A percentile compares a stretch with the other conserved stretches of the same genome.
Conservation (phyloP, 2,329 filamentous ascomycete species). For the Nannizziopsis barbatae region DNA sequence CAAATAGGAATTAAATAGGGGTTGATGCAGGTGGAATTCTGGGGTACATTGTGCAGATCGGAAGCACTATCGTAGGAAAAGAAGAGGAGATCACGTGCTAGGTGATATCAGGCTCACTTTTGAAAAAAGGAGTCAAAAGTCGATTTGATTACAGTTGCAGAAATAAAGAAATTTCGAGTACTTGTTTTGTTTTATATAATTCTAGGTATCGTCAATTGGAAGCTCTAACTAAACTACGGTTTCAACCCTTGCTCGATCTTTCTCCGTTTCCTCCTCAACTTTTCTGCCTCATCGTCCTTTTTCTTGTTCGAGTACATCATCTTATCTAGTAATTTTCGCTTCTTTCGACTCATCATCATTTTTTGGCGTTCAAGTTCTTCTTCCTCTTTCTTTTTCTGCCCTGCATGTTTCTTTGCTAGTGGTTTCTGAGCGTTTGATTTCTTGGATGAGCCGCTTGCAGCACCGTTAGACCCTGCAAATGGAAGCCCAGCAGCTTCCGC, state of each 20-base stretch:
- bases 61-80: no score
- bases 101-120: no score
- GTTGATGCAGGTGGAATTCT: no score
- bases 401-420: slow-evolving; percentile 57
- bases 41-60: no score
- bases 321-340: slow-evolving; percentile 93
- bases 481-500: slow-evolving; percentile 68
- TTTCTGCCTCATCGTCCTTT: slow-evolving; percentile 81
- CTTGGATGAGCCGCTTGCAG: slow-evolving; percentile 44
- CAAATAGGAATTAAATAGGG: no score
- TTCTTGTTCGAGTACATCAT: slow-evolving; percentile 94
- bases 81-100: no score
- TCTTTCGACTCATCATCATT: slow-evolving; percentile 98
- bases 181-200: not conserved
- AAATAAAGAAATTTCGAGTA: no score
- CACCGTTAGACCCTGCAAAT: slow-evolving; percentile 35
- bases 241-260: slow-evolving; percentile 58
- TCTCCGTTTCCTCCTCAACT: slow-evolving; percentile 77
- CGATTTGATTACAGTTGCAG: no score
- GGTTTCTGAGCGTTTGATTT: slow-evolving; percentile 58
- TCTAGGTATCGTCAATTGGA: slow-evolving; percentile 1
- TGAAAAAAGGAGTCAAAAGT: no score
- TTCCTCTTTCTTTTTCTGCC: slow-evolving; percentile 54
- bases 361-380: slow-evolving; percentile 88
- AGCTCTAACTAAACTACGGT: not conserved